phyloP scores from a whole-genome alignment of 495 filamentous ascomycete genomes.

The Neurospora tetrasperma region DNA sequence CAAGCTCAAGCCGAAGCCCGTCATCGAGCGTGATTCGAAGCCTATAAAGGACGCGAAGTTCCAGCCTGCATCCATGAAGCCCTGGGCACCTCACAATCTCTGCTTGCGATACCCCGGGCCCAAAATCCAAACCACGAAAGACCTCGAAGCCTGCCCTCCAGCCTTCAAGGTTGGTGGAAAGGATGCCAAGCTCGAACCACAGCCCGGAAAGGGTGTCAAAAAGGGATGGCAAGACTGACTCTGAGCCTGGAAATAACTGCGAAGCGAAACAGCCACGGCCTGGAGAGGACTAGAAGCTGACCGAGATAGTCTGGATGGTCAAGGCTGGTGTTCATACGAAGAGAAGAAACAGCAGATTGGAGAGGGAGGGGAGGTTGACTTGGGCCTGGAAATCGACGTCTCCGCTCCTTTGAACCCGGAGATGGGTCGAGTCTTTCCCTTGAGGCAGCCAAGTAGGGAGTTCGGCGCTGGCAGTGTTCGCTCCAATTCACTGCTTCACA shows the following conservation, averaged over 20 bases:
- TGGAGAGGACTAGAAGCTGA: neutral
- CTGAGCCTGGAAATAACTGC: neutral
- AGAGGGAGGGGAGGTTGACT: neutral
- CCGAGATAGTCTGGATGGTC: neutral
- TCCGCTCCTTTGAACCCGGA: neutral
- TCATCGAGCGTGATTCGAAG: neutral
- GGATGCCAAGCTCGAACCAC: neutral
- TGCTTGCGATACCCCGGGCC: neutral
- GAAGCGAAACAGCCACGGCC: neutral
- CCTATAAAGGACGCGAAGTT: neutral
- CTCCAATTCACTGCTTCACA: neutral
- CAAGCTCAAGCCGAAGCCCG: neutral
- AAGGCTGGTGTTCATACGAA: neutral
- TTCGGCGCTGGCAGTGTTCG: too few relatives aligned
- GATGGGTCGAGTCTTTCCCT: too few relatives aligned
- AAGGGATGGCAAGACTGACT: neutral
- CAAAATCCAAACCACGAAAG: neutral
- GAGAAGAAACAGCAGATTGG: neutral
- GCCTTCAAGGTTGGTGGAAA: neutral
- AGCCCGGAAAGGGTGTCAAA: neutral
- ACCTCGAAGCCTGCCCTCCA: neutral
- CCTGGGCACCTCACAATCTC: neutral
- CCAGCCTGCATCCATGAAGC: neutral
- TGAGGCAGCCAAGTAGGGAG: too few relatives aligned
- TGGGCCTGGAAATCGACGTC: neutral